These are phyloP conservation scores for Solanum infundibuliforme DNA, from an alignment of 257 asterid species.

Conservation along the genomic window DNA sequence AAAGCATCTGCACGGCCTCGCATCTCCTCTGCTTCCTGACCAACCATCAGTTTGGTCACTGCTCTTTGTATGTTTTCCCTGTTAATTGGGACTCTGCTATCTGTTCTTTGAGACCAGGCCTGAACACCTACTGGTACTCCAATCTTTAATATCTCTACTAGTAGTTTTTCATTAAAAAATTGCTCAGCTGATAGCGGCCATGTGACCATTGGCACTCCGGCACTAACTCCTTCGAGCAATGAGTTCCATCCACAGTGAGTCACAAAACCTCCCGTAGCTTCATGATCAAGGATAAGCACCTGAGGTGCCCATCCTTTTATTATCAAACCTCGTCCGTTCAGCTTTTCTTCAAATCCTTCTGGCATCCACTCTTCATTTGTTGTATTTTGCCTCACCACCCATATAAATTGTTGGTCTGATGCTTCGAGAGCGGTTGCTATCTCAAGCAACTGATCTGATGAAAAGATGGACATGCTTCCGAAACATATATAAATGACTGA, in stretches of 20 bases:
- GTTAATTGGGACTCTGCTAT: background rate
- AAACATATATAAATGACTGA: slow-evolving; percentile 26
- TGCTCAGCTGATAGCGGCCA: slow-evolving; percentile 43
- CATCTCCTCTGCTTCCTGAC: background rate
- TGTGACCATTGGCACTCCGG: slow-evolving; percentile 40
- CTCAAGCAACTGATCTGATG: slow-evolving; percentile 24
- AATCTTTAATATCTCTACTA: slow-evolving; percentile 8
- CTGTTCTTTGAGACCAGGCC: slow-evolving; percentile 11
- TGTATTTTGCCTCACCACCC: slow-evolving; percentile 12
- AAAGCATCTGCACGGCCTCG: background rate
- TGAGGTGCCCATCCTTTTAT: slow-evolving; percentile 23
- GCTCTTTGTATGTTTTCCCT: background rate
- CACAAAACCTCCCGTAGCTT: slow-evolving; percentile 26
- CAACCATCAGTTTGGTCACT: background rate
- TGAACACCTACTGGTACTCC: slow-evolving; percentile 30
- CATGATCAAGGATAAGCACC: slow-evolving; percentile 16
- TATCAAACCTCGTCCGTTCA: slow-evolving; percentile 19
- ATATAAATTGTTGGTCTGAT: slow-evolving; percentile 19
- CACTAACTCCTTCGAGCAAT: slow-evolving; percentile 16
- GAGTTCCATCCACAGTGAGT: slow-evolving; percentile 48
- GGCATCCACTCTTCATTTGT: slow-evolving; percentile 6
- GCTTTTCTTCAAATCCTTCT: slow-evolving; percentile 12
- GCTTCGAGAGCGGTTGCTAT: slow-evolving; percentile 26
- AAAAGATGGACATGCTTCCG: slow-evolving; percentile 25
- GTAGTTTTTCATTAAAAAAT: slow-evolving; percentile 27